phyloP scores from a whole-genome alignment of 345 rosid species.

The Acer saccharum region DNA sequence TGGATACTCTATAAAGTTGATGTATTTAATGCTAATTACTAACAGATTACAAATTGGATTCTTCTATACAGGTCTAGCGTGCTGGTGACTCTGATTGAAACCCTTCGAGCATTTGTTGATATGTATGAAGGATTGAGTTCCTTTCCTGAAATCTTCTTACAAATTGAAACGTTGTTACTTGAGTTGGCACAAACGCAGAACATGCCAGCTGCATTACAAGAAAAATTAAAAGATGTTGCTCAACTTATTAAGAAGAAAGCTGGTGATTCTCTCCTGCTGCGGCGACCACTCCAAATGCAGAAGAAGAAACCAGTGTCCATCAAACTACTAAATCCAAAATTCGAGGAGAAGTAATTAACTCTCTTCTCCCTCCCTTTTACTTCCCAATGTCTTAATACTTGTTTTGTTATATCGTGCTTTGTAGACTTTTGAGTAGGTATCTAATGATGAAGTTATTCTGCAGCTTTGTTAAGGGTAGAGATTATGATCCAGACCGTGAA shows the following conservation, averaged over 20 bases:
- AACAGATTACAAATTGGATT: not conserved
- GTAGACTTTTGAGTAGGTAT: not conserved
- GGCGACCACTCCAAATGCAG: conserved; percentile 76
- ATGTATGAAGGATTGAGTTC: conserved; percentile 56
- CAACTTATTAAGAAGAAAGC: conserved; percentile 57
- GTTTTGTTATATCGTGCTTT: not conserved
- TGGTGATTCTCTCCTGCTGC: conserved; percentile 44
- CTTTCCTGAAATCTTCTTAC: conserved; percentile 78
- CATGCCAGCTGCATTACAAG: conserved; percentile 51
- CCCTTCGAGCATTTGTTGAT: conserved; percentile 63
- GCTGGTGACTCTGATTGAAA: conserved; percentile 61
- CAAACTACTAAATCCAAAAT: conserved; percentile 74
- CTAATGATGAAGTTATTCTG: conserved; percentile 32
- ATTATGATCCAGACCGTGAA: conserved; percentile 89
- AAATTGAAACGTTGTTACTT: conserved; percentile 50
- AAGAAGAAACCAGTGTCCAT: conserved; percentile 80
- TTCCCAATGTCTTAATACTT: not conserved
- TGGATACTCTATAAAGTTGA: not conserved
- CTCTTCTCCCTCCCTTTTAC: not conserved
- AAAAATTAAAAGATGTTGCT: conserved; percentile 51
- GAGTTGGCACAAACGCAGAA: conserved; percentile 59
- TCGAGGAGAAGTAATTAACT: conserved; percentile 67
- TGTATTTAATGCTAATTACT: not conserved
- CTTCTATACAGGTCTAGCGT: conserved; percentile 59
- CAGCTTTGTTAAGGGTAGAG: conserved; percentile 88